Conservation (phyloP, 23 red algal genomes). For the Cyanidioschyzon merolae region DNA sequence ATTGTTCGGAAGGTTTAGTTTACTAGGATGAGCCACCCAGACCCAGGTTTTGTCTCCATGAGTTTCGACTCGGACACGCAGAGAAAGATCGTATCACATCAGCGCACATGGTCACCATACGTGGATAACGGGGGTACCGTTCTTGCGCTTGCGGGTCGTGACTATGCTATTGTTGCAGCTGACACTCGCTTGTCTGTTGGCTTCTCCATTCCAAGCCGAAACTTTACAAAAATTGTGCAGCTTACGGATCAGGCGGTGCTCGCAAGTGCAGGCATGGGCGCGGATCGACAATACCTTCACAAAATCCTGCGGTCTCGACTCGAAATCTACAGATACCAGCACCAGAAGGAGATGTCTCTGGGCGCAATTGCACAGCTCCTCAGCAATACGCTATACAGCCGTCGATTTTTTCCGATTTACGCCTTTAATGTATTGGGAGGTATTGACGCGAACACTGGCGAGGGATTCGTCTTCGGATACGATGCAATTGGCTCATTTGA, state of each 20-base stretch:
- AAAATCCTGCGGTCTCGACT: constrained; percentile 75
- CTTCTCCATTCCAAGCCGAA: constrained; percentile 71
- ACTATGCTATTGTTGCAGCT: constrained; percentile 69
- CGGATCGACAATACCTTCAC: constrained; percentile 71
- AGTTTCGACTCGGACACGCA: background rate
- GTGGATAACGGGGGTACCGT: constrained; percentile 84
- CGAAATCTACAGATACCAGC: constrained; percentile 49
- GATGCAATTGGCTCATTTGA: constrained; percentile 94
- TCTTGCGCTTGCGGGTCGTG: constrained; percentile 56
- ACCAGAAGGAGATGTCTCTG: constrained; percentile 68
- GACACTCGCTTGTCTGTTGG: constrained; percentile 83
- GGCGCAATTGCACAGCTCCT: constrained; percentile 54
- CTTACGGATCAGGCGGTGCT: constrained; percentile 63
- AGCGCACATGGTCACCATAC: constrained; percentile 56
- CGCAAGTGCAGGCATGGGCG: constrained; percentile 81
- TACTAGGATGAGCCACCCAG: too few relatives aligned
- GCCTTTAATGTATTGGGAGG: constrained; percentile 97
- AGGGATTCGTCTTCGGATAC: constrained; percentile 82
- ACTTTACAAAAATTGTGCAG: constrained; percentile 35
- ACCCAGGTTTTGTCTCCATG: too few relatives aligned
- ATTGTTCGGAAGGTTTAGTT: too few relatives aligned
- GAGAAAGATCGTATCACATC: background rate
- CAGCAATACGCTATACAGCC: constrained; percentile 77
- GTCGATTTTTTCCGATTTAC: constrained; percentile 90
- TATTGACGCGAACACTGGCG: constrained; percentile 61